phyloP scores from a whole-genome alignment of 768 basidiomycete genomes.

The Xerocomellus amylosporus region DNA sequence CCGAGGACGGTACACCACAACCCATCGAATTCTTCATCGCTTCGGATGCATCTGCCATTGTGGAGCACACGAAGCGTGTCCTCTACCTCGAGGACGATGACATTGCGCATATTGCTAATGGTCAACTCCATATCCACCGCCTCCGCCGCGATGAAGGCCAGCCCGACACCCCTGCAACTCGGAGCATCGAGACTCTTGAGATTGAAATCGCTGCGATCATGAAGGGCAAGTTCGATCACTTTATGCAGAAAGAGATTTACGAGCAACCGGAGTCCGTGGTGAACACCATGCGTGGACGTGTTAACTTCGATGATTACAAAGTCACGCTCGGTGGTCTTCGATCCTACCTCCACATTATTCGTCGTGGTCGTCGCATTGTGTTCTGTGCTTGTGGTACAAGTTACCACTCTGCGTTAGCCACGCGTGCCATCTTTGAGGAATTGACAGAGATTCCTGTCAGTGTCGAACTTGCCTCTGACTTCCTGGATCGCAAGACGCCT shows the following conservation, averaged over 20 bases:
- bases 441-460: conserved; percentile 97
- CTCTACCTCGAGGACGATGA: conserved; percentile 99
- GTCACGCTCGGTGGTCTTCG: conserved; percentile 96
- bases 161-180: conserved; percentile 59
- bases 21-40: conserved; percentile 99
- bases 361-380: conserved; percentile 90
- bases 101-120: conserved; percentile 95
- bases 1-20: conserved; percentile 96
- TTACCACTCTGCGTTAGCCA: conserved; percentile 96
- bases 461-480: conserved; percentile 96
- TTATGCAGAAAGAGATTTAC: conserved; percentile 99
- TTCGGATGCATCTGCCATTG: conserved; percentile 92
- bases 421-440: conserved; percentile 97
- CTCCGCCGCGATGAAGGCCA: conserved; percentile 83
- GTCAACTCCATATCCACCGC: conserved; percentile 98
- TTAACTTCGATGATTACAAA: conserved; percentile 92
- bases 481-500: conserved; percentile 97
- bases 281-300: conserved; percentile 99
- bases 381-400: conserved; percentile 99
- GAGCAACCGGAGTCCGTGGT: conserved; percentile 99
- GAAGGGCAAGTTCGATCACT: conserved; percentile 99
- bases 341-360: conserved; percentile 92
- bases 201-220: conserved; percentile 99
- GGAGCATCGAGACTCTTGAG: conserved; percentile 97
- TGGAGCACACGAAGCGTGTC: conserved; percentile 99